Conservation (phyloP, 2,329 filamentous ascomycete species). For the Didymosphaeria variabile region DNA sequence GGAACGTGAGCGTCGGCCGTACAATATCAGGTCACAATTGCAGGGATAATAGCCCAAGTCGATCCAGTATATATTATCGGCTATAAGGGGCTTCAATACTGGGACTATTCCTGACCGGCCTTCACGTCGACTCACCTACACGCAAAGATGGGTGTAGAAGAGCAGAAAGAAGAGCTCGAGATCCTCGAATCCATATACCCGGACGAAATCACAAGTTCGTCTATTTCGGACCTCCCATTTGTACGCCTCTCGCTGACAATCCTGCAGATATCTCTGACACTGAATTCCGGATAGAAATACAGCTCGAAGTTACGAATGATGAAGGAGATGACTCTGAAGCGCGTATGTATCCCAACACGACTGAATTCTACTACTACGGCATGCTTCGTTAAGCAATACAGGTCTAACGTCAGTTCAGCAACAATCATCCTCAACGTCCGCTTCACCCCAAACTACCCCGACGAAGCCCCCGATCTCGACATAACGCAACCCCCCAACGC, state of each 20-base stretch:
- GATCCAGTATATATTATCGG: background rate
- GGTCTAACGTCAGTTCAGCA: constrained; percentile 52
- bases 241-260: constrained; percentile 24
- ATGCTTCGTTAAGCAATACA: background rate
- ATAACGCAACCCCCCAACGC: constrained; percentile 77
- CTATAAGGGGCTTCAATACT: background rate
- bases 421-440: constrained; percentile 83
- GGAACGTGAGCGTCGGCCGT: background rate
- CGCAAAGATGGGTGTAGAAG: constrained; percentile 68
- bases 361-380: too few relatives aligned
- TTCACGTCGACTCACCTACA: background rate
- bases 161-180: constrained; percentile 94
- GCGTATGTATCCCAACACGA: constrained; percentile 50
- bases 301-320: constrained; percentile 78
- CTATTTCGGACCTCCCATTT: background rate
- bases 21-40: background rate
- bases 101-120: background rate
- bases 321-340: constrained; percentile 68
- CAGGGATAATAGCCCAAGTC: background rate
- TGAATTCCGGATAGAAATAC: constrained; percentile 85
- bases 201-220: constrained; percentile 88
- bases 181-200: constrained; percentile 98
- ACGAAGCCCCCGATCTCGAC: constrained; percentile 84
- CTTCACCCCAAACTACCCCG: constrained; percentile 91
- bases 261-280: constrained; percentile 83